These are phyloP conservation scores for Luffa aegyptiaca DNA, from an alignment of 306 rosid species.

Conservation along the genomic window DNA sequence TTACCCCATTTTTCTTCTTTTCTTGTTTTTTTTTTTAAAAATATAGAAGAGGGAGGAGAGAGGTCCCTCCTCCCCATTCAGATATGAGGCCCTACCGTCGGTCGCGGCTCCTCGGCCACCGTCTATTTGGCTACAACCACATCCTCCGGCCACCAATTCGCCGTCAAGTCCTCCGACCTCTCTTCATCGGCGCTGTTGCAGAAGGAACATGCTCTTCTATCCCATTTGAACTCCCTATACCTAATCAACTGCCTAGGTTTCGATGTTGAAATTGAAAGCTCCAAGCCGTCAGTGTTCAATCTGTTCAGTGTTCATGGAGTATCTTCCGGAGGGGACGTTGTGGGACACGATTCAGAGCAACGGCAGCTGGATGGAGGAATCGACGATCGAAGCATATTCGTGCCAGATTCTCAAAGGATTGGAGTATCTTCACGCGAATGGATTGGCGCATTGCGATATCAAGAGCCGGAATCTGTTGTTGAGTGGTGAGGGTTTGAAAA, in stretches of 20 bases:
- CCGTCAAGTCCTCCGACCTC: constrained; percentile 33
- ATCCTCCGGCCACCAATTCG: constrained; percentile 20
- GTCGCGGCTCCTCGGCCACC: constrained; percentile 42
- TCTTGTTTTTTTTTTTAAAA: too few relatives aligned
- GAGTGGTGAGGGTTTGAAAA: constrained; percentile 14
- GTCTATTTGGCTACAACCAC: constrained; percentile 21
- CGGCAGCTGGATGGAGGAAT: constrained; percentile 26
- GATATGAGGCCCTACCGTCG: constrained; percentile 24
- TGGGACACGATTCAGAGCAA: constrained; percentile 20
- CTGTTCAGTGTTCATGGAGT: constrained; percentile 28
- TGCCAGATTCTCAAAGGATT: constrained; percentile 37
- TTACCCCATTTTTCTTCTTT: too few relatives aligned
- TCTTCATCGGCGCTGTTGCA: constrained; percentile 17
- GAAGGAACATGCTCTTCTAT: constrained; percentile 28
- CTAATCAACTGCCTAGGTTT: constrained; percentile 29
- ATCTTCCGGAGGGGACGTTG: constrained; percentile 31
- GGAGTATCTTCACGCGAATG: constrained; percentile 28
- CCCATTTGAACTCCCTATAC: constrained; percentile 21
- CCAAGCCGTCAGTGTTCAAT: constrained; percentile 19
- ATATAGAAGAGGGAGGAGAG: too few relatives aligned
- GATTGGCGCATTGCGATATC: constrained; percentile 48
- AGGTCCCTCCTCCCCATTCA: too few relatives aligned
- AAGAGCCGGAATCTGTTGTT: constrained; percentile 38
- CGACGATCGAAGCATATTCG: constrained; percentile 17
- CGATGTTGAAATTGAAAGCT: constrained; percentile 12